Evolutionary conservation across 2,329 filamentous ascomycete genomes (phyloP).

Genomic region (Aspergillus sp.): DNA sequence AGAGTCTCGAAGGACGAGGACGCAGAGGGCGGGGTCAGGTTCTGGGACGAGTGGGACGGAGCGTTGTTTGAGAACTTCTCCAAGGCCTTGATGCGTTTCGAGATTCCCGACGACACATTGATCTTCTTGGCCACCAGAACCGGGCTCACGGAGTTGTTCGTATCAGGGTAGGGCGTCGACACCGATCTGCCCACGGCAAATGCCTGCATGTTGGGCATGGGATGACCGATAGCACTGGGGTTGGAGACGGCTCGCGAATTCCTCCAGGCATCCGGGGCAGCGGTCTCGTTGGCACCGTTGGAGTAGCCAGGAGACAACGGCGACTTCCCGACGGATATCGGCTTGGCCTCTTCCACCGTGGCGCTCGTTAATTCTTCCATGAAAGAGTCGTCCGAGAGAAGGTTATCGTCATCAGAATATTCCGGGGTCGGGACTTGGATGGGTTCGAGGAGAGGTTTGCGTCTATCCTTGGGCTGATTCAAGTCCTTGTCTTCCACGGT

Average conservation of each 20-base stretch:
- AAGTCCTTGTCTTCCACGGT: conserved; percentile 18
- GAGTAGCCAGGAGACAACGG: conserved; percentile 67
- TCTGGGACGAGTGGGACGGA: conserved; percentile 24
- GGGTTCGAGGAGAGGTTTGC: conserved; percentile 47
- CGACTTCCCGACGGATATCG: conserved; percentile 76
- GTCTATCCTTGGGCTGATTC: conserved; percentile 30
- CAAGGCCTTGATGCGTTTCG: conserved; percentile 88
- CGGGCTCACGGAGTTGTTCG: conserved; percentile 30
- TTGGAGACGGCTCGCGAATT: conserved; percentile 41
- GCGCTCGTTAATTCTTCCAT: conserved; percentile 84
- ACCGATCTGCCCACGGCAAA: conserved; percentile 36
- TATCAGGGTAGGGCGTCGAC: conserved; percentile 35
- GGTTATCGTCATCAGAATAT: conserved; percentile 42
- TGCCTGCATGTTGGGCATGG: conserved; percentile 27
- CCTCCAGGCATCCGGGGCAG: conserved; percentile 29
- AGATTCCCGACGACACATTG: conserved; percentile 86
- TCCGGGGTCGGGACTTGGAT: conserved; percentile 47
- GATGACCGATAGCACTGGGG: conserved; percentile 28
- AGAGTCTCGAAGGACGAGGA: conserved; percentile 57
- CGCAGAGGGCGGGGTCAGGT: conserved; percentile 53
- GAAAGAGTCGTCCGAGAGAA: conserved; percentile 65
- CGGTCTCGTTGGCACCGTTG: conserved; percentile 29
- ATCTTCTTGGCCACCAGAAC: conserved; percentile 66
- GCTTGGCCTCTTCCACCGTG: conserved; percentile 77
- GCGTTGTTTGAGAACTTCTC: conserved; percentile 67